Evolutionary conservation across 805 yeast genomes (phyloP).

Genomic region (Zygosaccharomyces gambellarensis): DNA sequence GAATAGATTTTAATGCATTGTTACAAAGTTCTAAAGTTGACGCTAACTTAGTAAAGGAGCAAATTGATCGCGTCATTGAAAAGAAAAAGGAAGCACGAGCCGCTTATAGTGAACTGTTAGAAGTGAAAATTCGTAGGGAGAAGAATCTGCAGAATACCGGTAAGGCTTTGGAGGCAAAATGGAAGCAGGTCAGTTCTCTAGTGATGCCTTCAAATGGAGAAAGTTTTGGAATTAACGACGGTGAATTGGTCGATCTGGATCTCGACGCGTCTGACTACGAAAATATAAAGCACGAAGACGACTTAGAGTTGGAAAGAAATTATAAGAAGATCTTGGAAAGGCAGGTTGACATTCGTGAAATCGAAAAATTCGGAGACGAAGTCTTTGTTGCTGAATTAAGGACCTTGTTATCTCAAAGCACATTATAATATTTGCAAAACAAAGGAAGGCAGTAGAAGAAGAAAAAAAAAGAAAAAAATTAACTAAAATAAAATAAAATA

Average conservation of each 20-base stretch:
- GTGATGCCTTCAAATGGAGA: slow-evolving; percentile 40
- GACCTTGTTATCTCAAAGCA: slow-evolving; percentile 4
- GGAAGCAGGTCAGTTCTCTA: slow-evolving; percentile 42
- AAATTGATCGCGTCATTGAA: slow-evolving; percentile 38
- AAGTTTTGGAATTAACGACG: slow-evolving; percentile 47
- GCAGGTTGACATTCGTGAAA: slow-evolving; percentile 20
- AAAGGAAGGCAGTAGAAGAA: background rate
- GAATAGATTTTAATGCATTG: slow-evolving; percentile 43
- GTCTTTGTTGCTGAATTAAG: slow-evolving; percentile 15
- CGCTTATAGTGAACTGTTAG: slow-evolving; percentile 28
- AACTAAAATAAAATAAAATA: no score
- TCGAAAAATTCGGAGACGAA: slow-evolving; percentile 29
- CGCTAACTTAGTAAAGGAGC: slow-evolving; percentile 31
- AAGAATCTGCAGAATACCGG: slow-evolving; percentile 20
- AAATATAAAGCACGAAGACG: slow-evolving; percentile 18
- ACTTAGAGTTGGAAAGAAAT: slow-evolving; percentile 28
- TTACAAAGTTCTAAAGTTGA: slow-evolving; percentile 30
- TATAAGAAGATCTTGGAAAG: slow-evolving; percentile 26
- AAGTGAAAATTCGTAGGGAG: slow-evolving; percentile 21
- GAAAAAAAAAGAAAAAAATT: background rate
- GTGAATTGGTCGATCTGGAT: slow-evolving; percentile 44
- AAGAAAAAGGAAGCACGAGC: slow-evolving; percentile 36
- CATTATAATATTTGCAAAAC: slow-evolving; percentile 4
- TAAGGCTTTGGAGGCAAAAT: slow-evolving; percentile 36
- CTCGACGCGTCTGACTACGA: slow-evolving; percentile 31